Evolutionary conservation across 331 rosid genomes (phyloP).

Genomic region (Quercus phellos): DNA sequence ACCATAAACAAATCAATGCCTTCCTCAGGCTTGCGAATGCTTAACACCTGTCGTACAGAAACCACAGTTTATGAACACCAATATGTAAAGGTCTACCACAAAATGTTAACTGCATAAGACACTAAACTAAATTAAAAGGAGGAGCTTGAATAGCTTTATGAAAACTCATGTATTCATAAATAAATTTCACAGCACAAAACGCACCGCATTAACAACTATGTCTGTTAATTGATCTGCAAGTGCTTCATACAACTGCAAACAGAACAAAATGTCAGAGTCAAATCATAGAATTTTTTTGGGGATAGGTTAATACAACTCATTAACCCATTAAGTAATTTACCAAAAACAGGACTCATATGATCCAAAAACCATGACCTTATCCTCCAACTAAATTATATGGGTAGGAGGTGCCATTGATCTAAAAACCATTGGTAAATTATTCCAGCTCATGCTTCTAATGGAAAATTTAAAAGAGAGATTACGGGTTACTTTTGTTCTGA

Average conservation of each 20-base stretch:
- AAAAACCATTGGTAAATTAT: not conserved
- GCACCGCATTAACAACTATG: conserved; percentile 75
- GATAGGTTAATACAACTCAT: not conserved
- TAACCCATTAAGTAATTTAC: not conserved
- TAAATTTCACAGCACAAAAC: conserved; percentile 31
- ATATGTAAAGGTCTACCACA: conserved; percentile 8
- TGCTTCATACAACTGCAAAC: conserved; percentile 72
- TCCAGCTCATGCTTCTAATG: not conserved
- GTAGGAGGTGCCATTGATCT: not conserved
- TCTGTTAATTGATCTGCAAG: conserved; percentile 89
- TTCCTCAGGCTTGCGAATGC: conserved; percentile 88
- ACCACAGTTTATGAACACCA: conserved; percentile 13
- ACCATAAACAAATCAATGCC: conserved; percentile 90
- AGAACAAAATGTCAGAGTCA: conserved; percentile 5
- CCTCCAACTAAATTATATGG: not conserved
- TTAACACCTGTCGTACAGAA: conserved; percentile 55
- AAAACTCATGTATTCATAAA: not conserved
- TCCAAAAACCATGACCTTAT: not conserved
- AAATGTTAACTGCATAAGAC: not conserved
- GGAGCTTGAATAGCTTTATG: not conserved
- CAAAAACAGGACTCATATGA: too few species aligned
- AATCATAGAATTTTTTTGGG: not conserved
- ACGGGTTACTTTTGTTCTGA: conserved; percentile 76
- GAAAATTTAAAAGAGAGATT: not conserved
- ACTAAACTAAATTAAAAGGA: not conserved